Evolutionary conservation across 306 rosid genomes (phyloP).

Genomic region (Parietaria judaica): DNA sequence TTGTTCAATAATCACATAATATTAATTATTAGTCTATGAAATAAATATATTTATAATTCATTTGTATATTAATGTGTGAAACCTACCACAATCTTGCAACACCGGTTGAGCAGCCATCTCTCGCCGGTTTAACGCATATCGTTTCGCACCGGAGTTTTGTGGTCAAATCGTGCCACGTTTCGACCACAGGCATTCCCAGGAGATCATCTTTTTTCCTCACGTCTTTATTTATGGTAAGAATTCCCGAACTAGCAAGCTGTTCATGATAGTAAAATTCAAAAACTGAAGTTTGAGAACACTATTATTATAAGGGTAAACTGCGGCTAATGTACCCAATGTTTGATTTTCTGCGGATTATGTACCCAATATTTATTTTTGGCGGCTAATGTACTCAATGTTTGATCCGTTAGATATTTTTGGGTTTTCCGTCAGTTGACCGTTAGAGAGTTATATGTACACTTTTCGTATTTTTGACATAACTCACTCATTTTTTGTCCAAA

Average conservation of each 20-base stretch:
- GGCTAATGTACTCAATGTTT: too few relatives aligned
- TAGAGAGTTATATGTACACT: too few relatives aligned
- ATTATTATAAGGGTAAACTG: too few relatives aligned
- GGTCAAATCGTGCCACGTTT: conserved; percentile 68
- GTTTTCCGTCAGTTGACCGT: too few relatives aligned
- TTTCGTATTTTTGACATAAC: too few relatives aligned
- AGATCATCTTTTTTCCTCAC: conserved; percentile 50
- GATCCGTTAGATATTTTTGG: too few relatives aligned
- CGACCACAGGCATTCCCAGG: conserved; percentile 29
- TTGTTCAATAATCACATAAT: conserved; percentile 1
- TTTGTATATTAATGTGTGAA: background rate
- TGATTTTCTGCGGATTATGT: too few relatives aligned
- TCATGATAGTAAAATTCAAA: conserved; percentile 20
- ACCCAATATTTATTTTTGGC: too few relatives aligned
- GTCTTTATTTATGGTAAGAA: conserved; percentile 74
- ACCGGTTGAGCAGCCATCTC: conserved; percentile 97
- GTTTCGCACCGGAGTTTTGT: conserved; percentile 67
- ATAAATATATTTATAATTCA: too few relatives aligned
- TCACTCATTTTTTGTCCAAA: too few relatives aligned
- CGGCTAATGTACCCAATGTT: too few relatives aligned
- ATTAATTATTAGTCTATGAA: too few relatives aligned
- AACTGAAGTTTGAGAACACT: conserved; percentile 3
- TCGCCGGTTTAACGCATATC: conserved; percentile 84
- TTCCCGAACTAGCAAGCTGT: conserved; percentile 68
- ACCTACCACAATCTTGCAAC: conserved; percentile 87